These are phyloP conservation scores for Pythium oligandrum DNA, from an alignment of 352 stramenopile genomes.

Conservation along the genomic window DNA sequence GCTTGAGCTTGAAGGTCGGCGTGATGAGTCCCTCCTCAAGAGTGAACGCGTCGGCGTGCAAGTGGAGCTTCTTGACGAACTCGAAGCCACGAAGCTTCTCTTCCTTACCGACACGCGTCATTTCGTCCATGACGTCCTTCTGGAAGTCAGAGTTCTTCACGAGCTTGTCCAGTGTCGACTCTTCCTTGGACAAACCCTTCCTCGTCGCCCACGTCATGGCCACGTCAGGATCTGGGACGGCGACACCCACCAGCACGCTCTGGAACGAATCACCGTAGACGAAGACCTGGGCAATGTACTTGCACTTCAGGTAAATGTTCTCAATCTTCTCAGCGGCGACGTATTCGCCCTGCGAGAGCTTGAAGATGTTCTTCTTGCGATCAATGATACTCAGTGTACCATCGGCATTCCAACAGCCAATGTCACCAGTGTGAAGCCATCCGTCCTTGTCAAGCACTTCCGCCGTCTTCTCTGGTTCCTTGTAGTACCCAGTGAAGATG, in stretches of 20 bases:
- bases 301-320: constrained; percentile 86
- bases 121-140: constrained; percentile 68
- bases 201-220: constrained; percentile 3
- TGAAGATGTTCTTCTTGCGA: constrained; percentile 91
- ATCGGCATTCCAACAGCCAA: constrained; percentile 90
- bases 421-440: constrained; percentile 95
- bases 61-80: constrained; percentile 83
- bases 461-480: constrained; percentile 84
- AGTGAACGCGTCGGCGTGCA: constrained; percentile 82
- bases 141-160: constrained; percentile 43
- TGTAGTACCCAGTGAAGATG: constrained; percentile 91
- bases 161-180: constrained; percentile 27
- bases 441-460: constrained; percentile 87
- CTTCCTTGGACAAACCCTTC: constrained; percentile 25
- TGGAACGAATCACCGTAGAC: constrained; percentile 93
- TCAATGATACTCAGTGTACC: constrained; percentile 84
- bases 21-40: constrained; percentile 91
- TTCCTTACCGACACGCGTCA: constrained; percentile 46
- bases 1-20: constrained; percentile 95
- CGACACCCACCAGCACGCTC: constrained; percentile 87
- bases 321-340: constrained; percentile 95
- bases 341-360: constrained; percentile 91
- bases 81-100: constrained; percentile 90
- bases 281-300: constrained; percentile 90
- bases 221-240: constrained; percentile 70